Evolutionary conservation across 768 basidiomycete genomes (phyloP), one percentile per base, ranked within the genome.

Genomic region (Mycena crocata): DNA sequence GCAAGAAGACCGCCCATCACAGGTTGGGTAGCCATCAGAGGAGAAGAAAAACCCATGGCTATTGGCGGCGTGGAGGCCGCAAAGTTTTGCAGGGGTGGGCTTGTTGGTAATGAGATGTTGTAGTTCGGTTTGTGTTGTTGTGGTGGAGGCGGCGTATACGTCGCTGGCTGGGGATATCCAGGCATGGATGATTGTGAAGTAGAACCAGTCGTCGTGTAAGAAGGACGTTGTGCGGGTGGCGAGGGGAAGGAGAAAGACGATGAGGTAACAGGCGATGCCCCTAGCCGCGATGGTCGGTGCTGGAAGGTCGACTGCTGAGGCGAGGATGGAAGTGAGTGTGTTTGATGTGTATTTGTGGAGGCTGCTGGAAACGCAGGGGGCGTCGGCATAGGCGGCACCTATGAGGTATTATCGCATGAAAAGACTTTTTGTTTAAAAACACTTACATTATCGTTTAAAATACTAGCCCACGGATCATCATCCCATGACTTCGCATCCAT

Each of bases 401-500:
- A 45, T n/a, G n/a, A n/a, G n/a, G n/a, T n/a, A n/a, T n/a, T n/a
- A n/a, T n/a, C n/a, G n/a, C n/a, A n/a, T n/a, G n/a, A n/a, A n/a
- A n/a, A n/a, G n/a, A n/a, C n/a, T n/a, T n/a, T n/a, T n/a, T n/a
- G n/a, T n/a, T n/a, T n/a, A n/a, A n/a, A n/a, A 42, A 34, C 37
- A 71, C 78, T 46, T 61, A 76, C 79, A 63, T 83, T 76, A 51
- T 78, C 80, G 52, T 82, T 85, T 57, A 94, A 86, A 51, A 95
- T 93, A 63, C 87, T 91, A 8, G 91, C 92, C 94, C 94, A 95
- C 2, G 92, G 87, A 67, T 94, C 92, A 61, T 94, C 93, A 68
- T 93, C 93, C 93, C 91, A 93, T 44, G 84, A 80, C 35, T 79
- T 75, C 19, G 71, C 72, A 37, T 85, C 71, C 68, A 74, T 57